Conservation (phyloP, 345 rosid genomes). For the Aethionema arabicum region DNA sequence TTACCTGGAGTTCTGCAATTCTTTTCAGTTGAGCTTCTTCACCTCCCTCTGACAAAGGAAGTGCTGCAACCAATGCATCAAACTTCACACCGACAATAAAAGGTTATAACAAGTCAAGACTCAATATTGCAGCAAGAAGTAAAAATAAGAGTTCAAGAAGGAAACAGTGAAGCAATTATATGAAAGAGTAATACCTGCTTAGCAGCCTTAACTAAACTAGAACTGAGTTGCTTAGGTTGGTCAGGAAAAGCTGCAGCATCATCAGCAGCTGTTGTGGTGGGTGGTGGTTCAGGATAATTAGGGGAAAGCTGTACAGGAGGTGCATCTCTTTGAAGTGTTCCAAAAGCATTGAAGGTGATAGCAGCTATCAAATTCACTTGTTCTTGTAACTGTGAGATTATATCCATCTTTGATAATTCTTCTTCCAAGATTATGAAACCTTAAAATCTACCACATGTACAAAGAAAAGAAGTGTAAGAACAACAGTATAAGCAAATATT, state of each 20-base stretch:
- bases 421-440: background rate
- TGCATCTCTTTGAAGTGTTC: slow-evolving; percentile 79
- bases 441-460: background rate
- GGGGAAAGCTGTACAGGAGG: slow-evolving; percentile 79
- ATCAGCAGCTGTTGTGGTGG: slow-evolving; percentile 49
- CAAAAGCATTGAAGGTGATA: slow-evolving; percentile 76
- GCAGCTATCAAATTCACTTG: slow-evolving; percentile 76
- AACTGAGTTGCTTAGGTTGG: slow-evolving; percentile 79
- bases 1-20: slow-evolving; percentile 77
- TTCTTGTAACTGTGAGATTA: slow-evolving; percentile 93
- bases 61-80: slow-evolving; percentile 88
- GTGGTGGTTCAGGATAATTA: slow-evolving; percentile 75
- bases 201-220: slow-evolving; percentile 85
- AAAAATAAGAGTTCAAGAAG: background rate
- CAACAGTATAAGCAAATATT: no score
- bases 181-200: slow-evolving; percentile 55
- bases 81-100: slow-evolving; percentile 47
- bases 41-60: slow-evolving; percentile 85
- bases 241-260: slow-evolving; percentile 56
- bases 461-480: background rate
- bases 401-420: slow-evolving; percentile 54
- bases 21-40: slow-evolving; percentile 88
- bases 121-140: background rate
- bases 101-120: slow-evolving; percentile 7
- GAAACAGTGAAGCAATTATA: background rate